Evolutionary conservation across 129 eudicot genomes (phyloP).

Genomic region (Centaurea solstitialis): DNA sequence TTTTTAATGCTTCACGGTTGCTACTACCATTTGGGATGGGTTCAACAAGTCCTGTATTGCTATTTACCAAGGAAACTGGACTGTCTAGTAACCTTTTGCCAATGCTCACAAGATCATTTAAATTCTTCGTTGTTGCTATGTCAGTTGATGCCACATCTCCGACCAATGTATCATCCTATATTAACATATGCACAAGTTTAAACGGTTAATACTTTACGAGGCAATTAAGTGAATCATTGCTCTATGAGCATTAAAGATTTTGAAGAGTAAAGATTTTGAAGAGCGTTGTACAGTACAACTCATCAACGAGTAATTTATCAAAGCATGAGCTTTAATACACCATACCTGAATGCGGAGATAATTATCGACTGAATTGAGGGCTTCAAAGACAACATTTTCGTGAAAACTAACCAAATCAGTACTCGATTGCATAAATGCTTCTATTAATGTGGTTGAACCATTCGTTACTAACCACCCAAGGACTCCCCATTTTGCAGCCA

Average conservation of each 20-base stretch:
- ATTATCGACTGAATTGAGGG: too few species aligned
- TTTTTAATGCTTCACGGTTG: slow-evolving; percentile 42
- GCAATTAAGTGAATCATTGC: background rate
- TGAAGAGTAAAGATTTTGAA: background rate
- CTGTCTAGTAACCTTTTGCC: slow-evolving; percentile 40
- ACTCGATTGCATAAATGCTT: too few species aligned
- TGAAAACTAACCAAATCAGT: too few species aligned
- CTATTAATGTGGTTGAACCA: too few species aligned
- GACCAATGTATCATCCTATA: slow-evolving; percentile 41
- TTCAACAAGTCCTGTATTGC: slow-evolving; percentile 23
- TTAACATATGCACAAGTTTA: background rate
- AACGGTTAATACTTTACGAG: background rate
- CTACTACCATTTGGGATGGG: slow-evolving; percentile 30
- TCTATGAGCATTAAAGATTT: background rate
- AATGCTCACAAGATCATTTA: slow-evolving; percentile 33
- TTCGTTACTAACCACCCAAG: too few species aligned
- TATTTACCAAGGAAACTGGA: slow-evolving; percentile 38
- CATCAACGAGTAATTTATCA: too few species aligned
- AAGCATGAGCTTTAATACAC: too few species aligned
- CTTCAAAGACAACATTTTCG: too few species aligned
- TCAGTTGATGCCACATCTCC: slow-evolving; percentile 30
- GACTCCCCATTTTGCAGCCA: too few species aligned
- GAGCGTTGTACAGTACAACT: background rate
- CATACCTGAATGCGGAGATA: too few species aligned
- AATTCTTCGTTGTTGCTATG: slow-evolving; percentile 36